A percentile compares a stretch with the other conserved stretches of the same genome.
These are phyloP conservation scores for Paecilomyces dactylethromorphus DNA, from an alignment of 2,329 filamentous ascomycete species.

Conservation along the genomic window DNA sequence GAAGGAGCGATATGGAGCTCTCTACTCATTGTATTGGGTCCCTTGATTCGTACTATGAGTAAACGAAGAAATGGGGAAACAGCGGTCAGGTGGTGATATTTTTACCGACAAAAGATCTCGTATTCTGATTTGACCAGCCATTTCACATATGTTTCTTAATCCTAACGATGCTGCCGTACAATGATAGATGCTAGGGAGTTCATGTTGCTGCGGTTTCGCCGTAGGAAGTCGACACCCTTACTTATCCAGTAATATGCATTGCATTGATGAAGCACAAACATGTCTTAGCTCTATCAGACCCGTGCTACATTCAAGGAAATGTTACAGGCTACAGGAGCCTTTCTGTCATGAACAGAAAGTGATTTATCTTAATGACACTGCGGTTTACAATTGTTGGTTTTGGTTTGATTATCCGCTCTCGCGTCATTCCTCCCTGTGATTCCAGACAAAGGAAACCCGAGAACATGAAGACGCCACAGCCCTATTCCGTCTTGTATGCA, in stretches of 20 bases:
- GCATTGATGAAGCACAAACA: not conserved
- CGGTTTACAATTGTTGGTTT: not conserved
- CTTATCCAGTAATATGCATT: not conserved
- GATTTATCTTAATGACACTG: not conserved
- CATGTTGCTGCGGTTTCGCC: not conserved
- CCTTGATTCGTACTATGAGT: not conserved
- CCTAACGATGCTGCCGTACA: not conserved
- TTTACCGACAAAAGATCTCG: not conserved
- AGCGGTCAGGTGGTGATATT: not conserved
- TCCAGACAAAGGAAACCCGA: not conserved
- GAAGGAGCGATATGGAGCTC: not conserved
- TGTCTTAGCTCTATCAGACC: not conserved
- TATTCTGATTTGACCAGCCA: not conserved
- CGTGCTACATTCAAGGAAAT: not conserved
- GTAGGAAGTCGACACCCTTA: not conserved
- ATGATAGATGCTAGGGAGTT: not conserved
- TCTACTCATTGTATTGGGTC: not conserved
- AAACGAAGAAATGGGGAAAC: not conserved
- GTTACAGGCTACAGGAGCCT: not conserved
- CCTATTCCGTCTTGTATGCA: not conserved
- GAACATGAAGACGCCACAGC: not conserved
- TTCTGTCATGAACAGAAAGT: not conserved
- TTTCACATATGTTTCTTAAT: not conserved
- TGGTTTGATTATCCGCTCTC: not conserved
- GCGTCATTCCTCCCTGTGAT: not conserved